Conservation (phyloP, 2,329 filamentous ascomycete genomes). For the Cladosporium sp. region DNA sequence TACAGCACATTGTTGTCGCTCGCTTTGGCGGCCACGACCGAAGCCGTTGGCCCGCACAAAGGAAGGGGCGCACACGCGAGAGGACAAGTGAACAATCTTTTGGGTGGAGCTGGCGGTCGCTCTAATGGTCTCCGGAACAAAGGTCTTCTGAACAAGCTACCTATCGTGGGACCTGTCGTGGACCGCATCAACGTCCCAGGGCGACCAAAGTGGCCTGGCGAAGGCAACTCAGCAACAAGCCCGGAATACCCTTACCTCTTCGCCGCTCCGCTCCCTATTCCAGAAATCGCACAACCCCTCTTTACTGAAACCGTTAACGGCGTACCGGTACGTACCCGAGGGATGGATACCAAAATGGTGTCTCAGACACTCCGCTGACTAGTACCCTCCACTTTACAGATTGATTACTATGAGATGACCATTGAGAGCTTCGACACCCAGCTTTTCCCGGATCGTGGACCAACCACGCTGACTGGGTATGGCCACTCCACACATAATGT, state of each 20-base stretch:
- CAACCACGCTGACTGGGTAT: conserved; percentile 46
- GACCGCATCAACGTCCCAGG: conserved; percentile 11
- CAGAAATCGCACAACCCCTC: conserved; percentile 26
- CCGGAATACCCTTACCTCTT: conserved; percentile 29
- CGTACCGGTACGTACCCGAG: conserved; percentile 21
- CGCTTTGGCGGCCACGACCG: conserved; percentile 14
- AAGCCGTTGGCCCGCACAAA: background rate
- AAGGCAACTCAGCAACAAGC: conserved; percentile 25
- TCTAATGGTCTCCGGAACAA: background rate
- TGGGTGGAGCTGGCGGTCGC: background rate
- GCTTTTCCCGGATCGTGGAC: conserved; percentile 45
- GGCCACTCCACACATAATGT: background rate
- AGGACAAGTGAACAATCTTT: background rate
- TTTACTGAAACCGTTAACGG: conserved; percentile 40
- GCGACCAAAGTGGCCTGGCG: conserved; percentile 18
- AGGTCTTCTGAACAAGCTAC: conserved; percentile 7
- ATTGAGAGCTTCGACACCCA: conserved; percentile 44
- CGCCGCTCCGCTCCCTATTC: conserved; percentile 26
- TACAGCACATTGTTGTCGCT: conserved; percentile 12
- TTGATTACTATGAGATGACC: conserved; percentile 48
- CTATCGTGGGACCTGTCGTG: conserved; percentile 8
- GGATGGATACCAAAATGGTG: background rate
- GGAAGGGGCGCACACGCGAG: background rate
- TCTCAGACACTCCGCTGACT: conserved; percentile 30
- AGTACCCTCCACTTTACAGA: background rate